Conservation (phyloP, 176 grass and related monocot species). For the Aegilops bicornis region DNA sequence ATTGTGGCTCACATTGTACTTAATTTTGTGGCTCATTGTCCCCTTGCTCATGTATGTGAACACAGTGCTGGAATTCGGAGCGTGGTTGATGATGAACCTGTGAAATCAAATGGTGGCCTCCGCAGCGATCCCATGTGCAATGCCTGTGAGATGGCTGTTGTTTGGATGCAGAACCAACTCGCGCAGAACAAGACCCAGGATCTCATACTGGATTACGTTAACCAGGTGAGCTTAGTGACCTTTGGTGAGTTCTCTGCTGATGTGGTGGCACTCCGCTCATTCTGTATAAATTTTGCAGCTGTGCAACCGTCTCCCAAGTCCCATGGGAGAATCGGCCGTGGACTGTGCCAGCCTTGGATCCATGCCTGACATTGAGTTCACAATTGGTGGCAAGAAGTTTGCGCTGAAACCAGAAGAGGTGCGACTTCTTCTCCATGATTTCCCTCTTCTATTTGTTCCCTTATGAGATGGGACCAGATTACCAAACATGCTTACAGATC, state of each 20-base stretch:
- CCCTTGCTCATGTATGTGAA: not conserved
- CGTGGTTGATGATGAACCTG: conserved; percentile 55
- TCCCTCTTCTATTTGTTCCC: not conserved
- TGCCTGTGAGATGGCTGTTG: conserved; percentile 95
- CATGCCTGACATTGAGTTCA: conserved; percentile 70
- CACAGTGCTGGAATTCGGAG: conserved; percentile 76
- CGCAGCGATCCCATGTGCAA: conserved; percentile 64
- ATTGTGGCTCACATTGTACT: not conserved
- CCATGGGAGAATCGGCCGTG: conserved; percentile 93
- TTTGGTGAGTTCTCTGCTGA: not conserved
- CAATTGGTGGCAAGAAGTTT: conserved; percentile 71
- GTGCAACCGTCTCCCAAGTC: conserved; percentile 79
- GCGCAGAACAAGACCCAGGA: conserved; percentile 81
- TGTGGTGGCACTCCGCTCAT: not conserved
- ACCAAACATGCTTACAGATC: not conserved
- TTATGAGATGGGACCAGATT: not conserved
- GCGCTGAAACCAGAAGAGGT: conserved; percentile 68
- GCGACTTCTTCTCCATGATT: not conserved
- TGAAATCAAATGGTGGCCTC: conserved; percentile 38
- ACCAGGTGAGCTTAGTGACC: conserved; percentile 40
- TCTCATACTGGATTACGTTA: conserved; percentile 64
- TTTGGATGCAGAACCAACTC: conserved; percentile 98
- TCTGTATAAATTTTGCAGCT: conserved; percentile 49
- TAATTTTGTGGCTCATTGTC: not conserved
- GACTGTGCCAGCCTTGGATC: conserved; percentile 61